Evolutionary conservation across 345 rosid species (phyloP).

Genomic region (Ceriops zippeliana): DNA sequence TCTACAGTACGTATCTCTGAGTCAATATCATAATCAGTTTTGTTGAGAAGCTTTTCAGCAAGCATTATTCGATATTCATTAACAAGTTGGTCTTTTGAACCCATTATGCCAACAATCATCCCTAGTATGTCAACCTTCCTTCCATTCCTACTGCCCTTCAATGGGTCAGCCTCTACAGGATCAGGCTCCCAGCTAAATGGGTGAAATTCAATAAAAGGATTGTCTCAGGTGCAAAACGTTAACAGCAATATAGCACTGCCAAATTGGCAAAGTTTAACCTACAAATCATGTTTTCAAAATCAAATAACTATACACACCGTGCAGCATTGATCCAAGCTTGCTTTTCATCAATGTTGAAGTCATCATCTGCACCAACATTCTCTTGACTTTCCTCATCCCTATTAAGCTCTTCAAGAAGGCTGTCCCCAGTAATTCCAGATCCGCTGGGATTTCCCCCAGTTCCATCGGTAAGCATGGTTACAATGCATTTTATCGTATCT

Average conservation of each 20-base stretch:
- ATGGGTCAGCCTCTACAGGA: conserved; percentile 87
- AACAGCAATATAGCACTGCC: neutral
- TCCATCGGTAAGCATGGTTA: conserved; percentile 98
- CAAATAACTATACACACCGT: conserved; percentile 27
- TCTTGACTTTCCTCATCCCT: conserved; percentile 91
- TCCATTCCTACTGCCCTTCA: conserved; percentile 71
- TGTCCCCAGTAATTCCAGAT: conserved; percentile 80
- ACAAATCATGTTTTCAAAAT: neutral
- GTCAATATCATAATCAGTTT: conserved; percentile 91
- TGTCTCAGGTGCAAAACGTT: conserved; percentile 8
- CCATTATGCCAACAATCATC: conserved; percentile 91
- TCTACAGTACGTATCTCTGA: conserved; percentile 90
- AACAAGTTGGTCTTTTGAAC: conserved; percentile 91
- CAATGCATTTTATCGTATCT: conserved; percentile 94
- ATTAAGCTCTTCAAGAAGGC: conserved; percentile 96
- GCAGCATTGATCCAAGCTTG: conserved; percentile 82
- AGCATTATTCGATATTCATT: conserved; percentile 95
- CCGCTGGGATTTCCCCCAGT: conserved; percentile 78
- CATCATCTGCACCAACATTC: conserved; percentile 62
- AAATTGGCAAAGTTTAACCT: conserved; percentile 9
- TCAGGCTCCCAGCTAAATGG: conserved; percentile 95
- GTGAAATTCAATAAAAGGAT: conserved; percentile 17
- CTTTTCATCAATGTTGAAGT: conserved; percentile 75
- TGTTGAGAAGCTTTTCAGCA: conserved; percentile 95
- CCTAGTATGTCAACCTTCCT: conserved; percentile 90